phyloP scores from a whole-genome alignment of 2,329 filamentous ascomycete species.

The Trichoderma brevicompactum region DNA sequence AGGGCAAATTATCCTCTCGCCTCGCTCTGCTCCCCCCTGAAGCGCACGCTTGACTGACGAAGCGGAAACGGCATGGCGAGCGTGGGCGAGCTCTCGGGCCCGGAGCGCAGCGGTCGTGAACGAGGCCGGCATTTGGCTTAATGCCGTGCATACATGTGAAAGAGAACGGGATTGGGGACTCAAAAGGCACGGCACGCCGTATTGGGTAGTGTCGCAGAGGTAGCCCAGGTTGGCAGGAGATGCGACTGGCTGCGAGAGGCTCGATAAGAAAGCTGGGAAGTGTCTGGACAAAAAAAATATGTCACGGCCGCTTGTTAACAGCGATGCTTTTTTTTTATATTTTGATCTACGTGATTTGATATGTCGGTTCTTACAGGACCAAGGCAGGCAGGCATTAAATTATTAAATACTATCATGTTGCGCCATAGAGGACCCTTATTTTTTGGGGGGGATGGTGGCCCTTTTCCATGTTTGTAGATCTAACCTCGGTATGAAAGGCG shows the following conservation, averaged over 20 bases:
- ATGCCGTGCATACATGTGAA: background rate
- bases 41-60: background rate
- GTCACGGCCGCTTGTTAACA: too few relatives aligned
- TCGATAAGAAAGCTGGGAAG: too few relatives aligned
- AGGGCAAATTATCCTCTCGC: background rate
- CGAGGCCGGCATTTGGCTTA: constrained; percentile 3
- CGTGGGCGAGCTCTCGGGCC: background rate
- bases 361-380: too few relatives aligned
- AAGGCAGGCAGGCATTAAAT: background rate
- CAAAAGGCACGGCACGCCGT: background rate
- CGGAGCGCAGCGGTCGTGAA: background rate
- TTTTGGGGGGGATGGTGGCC: too few relatives aligned
- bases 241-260: constrained; percentile 17
- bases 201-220: constrained; percentile 23
- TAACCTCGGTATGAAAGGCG: constrained; percentile 4
- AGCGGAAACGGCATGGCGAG: constrained; percentile 12
- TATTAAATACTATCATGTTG: background rate
- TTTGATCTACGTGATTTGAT: background rate
- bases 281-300: too few relatives aligned
- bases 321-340: background rate
- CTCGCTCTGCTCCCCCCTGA: background rate
- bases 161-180: background rate
- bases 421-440: too few relatives aligned
- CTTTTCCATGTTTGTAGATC: background rate
- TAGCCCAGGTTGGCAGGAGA: constrained; percentile 27